Evolutionary conservation across 106 monocot species (phyloP), one percentile per base, ranked within the genome.

Genomic region (Dactylorhiza incarnata): DNA sequence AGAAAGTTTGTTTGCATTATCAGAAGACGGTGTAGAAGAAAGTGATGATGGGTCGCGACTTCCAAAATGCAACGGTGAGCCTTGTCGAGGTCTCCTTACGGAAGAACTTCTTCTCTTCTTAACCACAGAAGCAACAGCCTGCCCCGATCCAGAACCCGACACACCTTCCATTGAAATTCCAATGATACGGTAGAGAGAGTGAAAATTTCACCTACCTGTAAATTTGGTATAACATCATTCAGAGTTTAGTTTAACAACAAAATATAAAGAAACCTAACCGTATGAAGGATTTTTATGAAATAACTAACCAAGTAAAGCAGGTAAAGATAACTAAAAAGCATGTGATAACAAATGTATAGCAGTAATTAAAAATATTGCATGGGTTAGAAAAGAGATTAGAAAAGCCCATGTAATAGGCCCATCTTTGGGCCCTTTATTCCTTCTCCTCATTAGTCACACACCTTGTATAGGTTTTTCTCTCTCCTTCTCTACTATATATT

Each of bases 11-110:
- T 76, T 85, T 49, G 79, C 65, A 83, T 87, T 85, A 23, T 82
- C 84, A 5, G 86, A 82, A 55, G 91, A 88, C 10, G 86, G 88
- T 16, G 82, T 78, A 0, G 89, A 83, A 6, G 89, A 85, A 53
- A 77, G 84, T 51, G 92, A 72, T 16, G 92, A 88, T 17, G 58
- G 62, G 75, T 85, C 83, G 9, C 66, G 49, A 9, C 75, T 72
- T 48, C 87, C 92, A 8, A 86, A 43, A 16, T 78, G 58, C 0
- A 77, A 58, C 6, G 79, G 84, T 6, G 89, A 80, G 19, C 80
- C 82, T 16, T 78, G 77, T 37, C 86, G 78, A 69, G 93, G 89
- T 61, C 86, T 77, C 76, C 93, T 82, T 26, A 73, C 49, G 3
- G 79, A 82, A 45, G 54, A 72, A 72, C 81, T 86, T 19, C 90